Evolutionary conservation across 208 protist species (phyloP).

Genomic region (Plasmodiophora brassicae): DNA sequence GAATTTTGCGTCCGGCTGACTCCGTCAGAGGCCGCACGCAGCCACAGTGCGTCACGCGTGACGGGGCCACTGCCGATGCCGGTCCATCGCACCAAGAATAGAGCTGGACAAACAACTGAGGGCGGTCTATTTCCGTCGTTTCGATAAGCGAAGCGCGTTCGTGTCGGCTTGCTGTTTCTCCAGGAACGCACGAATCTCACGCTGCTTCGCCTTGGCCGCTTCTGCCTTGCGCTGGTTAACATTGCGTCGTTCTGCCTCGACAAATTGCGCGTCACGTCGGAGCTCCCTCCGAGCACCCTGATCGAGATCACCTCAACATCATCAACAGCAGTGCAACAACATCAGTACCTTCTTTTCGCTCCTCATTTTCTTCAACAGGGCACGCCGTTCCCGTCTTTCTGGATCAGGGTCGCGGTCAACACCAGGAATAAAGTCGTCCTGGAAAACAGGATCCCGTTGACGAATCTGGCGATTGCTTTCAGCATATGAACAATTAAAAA

Average conservation of each 20-base stretch:
- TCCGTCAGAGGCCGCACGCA: too few relatives aligned
- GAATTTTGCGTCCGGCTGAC: too few relatives aligned
- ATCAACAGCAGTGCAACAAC: background rate
- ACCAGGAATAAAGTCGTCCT: background rate
- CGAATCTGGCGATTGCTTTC: background rate
- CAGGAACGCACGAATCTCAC: background rate
- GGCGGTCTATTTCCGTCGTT: background rate
- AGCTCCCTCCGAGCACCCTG: background rate
- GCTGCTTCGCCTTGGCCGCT: background rate
- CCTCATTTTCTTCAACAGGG: background rate
- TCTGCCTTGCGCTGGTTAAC: background rate
- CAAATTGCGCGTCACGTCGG: background rate
- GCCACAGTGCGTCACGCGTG: too few relatives aligned
- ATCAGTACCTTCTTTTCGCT: conserved; percentile 10
- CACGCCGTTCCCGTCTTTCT: background rate
- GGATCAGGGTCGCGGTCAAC: background rate
- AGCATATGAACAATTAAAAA: background rate
- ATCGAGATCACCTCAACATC: background rate
- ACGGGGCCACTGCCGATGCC: too few relatives aligned
- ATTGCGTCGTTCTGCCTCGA: background rate
- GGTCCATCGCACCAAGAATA: too few relatives aligned
- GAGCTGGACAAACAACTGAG: too few relatives aligned
- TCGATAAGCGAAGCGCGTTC: conserved; percentile 24
- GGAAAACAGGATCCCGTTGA: background rate
- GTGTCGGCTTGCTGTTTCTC: background rate